A percentile compares a stretch with the other conserved stretches of the same genome.
These are phyloP conservation scores for Cercospora janseana DNA, from an alignment of 2,329 filamentous ascomycete genomes.

Conservation along the genomic window DNA sequence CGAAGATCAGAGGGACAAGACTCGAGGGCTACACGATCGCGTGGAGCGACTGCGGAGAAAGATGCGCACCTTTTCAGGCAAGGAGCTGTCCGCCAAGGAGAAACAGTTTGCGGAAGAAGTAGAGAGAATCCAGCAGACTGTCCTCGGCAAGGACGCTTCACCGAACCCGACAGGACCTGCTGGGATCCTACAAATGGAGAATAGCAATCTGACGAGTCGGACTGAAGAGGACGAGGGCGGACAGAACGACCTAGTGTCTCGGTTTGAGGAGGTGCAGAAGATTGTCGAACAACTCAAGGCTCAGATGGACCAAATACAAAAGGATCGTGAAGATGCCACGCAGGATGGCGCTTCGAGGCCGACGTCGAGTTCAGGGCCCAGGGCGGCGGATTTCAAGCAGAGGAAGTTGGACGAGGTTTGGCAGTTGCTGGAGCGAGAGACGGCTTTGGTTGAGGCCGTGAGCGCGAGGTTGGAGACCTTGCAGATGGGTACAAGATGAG, in stretches of 20 bases:
- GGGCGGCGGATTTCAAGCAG: slow-evolving; percentile 54
- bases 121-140: slow-evolving; percentile 41
- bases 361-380: slow-evolving; percentile 51
- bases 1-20: slow-evolving; percentile 53
- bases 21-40: slow-evolving; percentile 57
- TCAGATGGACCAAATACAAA: slow-evolving; percentile 32
- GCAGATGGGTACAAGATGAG: slow-evolving; percentile 13
- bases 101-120: slow-evolving; percentile 60
- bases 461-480: slow-evolving; percentile 62
- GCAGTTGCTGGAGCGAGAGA: slow-evolving; percentile 63
- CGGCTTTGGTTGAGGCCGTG: slow-evolving; percentile 66
- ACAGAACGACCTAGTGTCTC: slow-evolving; percentile 20
- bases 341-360: slow-evolving; percentile 31
- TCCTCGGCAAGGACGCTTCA: slow-evolving; percentile 31
- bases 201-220: slow-evolving; percentile 23
- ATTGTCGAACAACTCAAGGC: slow-evolving; percentile 32
- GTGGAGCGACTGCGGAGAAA: slow-evolving; percentile 59
- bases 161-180: slow-evolving; percentile 20
- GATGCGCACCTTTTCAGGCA: slow-evolving; percentile 48
- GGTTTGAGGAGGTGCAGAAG: slow-evolving; percentile 30
- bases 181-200: slow-evolving; percentile 36
- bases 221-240: slow-evolving; percentile 19
- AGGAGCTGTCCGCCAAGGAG: slow-evolving; percentile 63
- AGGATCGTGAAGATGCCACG: slow-evolving; percentile 34
- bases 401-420: slow-evolving; percentile 65